Percentiles rank a stretch among this genome's conserved stretches.
Conservation (phyloP, 257 asterid genomes). For the Agastache rugosa region DNA sequence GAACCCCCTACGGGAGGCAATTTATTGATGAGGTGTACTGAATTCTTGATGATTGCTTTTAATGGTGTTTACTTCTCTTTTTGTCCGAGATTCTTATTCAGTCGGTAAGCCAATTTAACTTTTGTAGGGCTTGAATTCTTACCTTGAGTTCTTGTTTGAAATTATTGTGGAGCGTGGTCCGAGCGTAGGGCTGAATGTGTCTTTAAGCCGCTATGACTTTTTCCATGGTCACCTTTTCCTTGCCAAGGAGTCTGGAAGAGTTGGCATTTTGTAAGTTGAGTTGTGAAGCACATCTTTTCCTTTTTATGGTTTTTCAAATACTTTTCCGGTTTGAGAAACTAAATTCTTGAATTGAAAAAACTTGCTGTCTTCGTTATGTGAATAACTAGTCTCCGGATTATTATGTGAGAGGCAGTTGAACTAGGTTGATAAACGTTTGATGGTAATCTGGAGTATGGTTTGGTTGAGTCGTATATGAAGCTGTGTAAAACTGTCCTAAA, state of each 20-base stretch:
- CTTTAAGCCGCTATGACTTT: conserved; percentile 84
- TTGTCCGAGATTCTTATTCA: conserved; percentile 22
- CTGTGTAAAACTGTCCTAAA: conserved; percentile 7
- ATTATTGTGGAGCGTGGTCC: conserved; percentile 77
- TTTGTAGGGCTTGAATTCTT: conserved; percentile 87
- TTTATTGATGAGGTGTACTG: conserved; percentile 65
- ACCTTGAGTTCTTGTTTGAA: conserved; percentile 65
- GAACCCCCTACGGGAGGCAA: conserved; percentile 74
- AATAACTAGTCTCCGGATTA: neutral
- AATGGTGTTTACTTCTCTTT: conserved; percentile 4
- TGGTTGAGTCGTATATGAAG: conserved; percentile 12
- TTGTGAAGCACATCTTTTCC: too few relatives aligned
- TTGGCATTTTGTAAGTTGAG: conserved; percentile 92
- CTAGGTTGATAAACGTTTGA: conserved; percentile 18
- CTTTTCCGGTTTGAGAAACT: too few relatives aligned
- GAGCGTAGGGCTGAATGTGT: conserved; percentile 73
- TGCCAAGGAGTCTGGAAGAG: conserved; percentile 76
- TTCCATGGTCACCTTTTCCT: conserved; percentile 94
- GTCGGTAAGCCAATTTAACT: conserved; percentile 31
- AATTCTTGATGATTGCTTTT: conserved; percentile 1
- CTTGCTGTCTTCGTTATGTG: neutral
- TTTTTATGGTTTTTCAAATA: too few relatives aligned
- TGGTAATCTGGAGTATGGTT: conserved; percentile 20
- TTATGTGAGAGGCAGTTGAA: neutral
- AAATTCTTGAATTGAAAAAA: neutral